Conservation (phyloP, 108 stramenopile genomes). For the Nitzschia sp. region DNA sequence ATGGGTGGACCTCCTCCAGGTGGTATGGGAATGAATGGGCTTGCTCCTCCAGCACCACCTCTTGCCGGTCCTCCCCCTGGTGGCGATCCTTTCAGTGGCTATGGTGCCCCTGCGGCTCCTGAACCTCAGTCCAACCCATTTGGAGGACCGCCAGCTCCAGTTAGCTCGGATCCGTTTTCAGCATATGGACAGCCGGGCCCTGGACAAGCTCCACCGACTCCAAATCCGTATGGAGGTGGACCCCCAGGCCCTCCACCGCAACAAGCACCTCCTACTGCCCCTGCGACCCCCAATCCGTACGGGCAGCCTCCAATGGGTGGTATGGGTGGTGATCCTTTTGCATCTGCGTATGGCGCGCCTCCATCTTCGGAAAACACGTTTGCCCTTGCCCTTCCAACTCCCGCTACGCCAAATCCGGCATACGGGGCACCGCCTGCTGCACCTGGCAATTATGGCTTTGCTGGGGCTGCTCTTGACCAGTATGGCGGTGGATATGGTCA, state of each 20-base stretch:
- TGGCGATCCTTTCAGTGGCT: slow-evolving; percentile 8
- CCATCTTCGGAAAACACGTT: slow-evolving; percentile 14
- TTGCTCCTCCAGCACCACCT: background rate
- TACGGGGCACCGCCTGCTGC: no score
- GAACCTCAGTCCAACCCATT: slow-evolving; percentile 10
- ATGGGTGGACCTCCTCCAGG: slow-evolving; percentile 14
- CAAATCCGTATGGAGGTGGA: slow-evolving; percentile 38
- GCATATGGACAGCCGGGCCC: slow-evolving; percentile 16
- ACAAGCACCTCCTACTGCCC: slow-evolving; percentile 20
- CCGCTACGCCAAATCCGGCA: no score
- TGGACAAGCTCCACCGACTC: slow-evolving; percentile 23
- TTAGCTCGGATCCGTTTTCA: slow-evolving; percentile 20
- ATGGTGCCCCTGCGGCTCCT: slow-evolving; percentile 12
- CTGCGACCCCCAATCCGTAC: slow-evolving; percentile 35
- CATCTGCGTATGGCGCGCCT: slow-evolving; percentile 23
- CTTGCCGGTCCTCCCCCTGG: slow-evolving; percentile 15
- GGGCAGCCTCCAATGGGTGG: slow-evolving; percentile 20
- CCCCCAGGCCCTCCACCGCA: slow-evolving; percentile 22
- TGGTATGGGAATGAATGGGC: slow-evolving; percentile 3
- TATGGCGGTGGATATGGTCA: slow-evolving; percentile 4
- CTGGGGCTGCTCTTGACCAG: slow-evolving; percentile 25
- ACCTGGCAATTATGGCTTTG: slow-evolving; percentile 40
- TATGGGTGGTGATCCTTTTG: slow-evolving; percentile 14
- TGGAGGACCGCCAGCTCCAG: background rate
- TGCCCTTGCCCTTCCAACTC: no score